These are phyloP conservation scores for Cladosporium sp. DNA, from an alignment of 2,329 filamentous ascomycete genomes.

Conservation along the genomic window DNA sequence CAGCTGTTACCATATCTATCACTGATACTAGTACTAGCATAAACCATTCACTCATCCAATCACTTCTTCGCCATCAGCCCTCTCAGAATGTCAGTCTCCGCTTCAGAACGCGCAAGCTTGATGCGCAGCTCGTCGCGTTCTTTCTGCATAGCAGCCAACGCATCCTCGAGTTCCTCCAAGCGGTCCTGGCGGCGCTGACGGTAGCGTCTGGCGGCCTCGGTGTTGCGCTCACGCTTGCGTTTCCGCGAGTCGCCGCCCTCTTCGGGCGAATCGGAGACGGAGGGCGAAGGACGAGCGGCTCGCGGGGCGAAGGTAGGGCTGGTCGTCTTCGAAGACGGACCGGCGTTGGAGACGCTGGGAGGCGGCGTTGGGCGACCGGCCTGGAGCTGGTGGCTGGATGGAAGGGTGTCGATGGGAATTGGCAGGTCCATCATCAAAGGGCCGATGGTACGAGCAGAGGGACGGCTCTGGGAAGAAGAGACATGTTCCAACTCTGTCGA, in stretches of 20 bases:
- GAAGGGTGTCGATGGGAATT: neutral
- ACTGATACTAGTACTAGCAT: neutral
- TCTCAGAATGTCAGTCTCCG: slow-evolving; percentile 60
- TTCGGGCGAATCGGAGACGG: slow-evolving; percentile 12
- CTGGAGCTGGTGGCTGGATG: neutral
- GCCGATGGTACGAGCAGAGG: neutral
- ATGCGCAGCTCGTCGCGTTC: slow-evolving; percentile 66
- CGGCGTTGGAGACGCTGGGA: slow-evolving; percentile 11
- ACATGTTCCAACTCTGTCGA: neutral
- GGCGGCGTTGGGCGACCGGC: slow-evolving; percentile 2
- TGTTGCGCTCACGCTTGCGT: slow-evolving; percentile 66
- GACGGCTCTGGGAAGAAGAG: neutral
- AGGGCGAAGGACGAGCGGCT: neutral
- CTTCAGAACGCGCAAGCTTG: slow-evolving; percentile 63
- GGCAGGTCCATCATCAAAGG: neutral
- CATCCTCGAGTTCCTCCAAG: slow-evolving; percentile 61
- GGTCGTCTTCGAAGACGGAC: slow-evolving; percentile 4
- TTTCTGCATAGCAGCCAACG: slow-evolving; percentile 58
- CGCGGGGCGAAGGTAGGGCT: neutral
- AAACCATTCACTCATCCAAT: neutral
- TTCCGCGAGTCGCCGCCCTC: slow-evolving; percentile 21
- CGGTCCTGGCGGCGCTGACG: slow-evolving; percentile 70
- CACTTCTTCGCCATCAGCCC: slow-evolving; percentile 28
- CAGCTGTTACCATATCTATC: neutral
- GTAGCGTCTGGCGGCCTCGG: slow-evolving; percentile 69